Conservation (phyloP, 805 yeast species). For the Metschnikowia corniflorae region DNA sequence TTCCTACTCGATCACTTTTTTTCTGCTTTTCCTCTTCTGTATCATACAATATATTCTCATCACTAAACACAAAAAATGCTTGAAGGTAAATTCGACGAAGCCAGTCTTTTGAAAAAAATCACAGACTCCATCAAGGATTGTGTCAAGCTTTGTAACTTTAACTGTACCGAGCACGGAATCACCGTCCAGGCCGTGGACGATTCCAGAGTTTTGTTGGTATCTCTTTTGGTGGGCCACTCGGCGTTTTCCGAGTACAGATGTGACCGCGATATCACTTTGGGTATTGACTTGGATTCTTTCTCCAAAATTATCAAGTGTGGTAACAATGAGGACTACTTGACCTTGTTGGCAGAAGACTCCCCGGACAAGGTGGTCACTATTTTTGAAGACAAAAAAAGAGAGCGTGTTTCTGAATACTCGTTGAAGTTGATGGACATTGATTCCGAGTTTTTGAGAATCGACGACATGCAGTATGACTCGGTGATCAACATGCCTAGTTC, state of each 20-base stretch:
- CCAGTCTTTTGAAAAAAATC: slow-evolving; percentile 84
- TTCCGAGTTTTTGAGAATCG: slow-evolving; percentile 88
- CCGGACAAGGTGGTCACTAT: slow-evolving; percentile 77
- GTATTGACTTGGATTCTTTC: slow-evolving; percentile 84
- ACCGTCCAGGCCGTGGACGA: slow-evolving; percentile 97
- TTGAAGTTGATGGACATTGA: slow-evolving; percentile 95
- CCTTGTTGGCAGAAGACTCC: slow-evolving; percentile 83
- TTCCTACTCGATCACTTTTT: too few species aligned
- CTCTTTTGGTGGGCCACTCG: slow-evolving; percentile 80
- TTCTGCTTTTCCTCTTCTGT: too few species aligned
- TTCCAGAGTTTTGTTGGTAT: slow-evolving; percentile 89
- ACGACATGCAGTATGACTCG: slow-evolving; percentile 88
- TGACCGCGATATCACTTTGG: slow-evolving; percentile 88
- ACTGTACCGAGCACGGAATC: slow-evolving; percentile 92
- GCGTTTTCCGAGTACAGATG: slow-evolving; percentile 93
- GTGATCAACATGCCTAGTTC: slow-evolving; percentile 81
- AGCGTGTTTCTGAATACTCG: slow-evolving; percentile 86
- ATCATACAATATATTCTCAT: too few species aligned
- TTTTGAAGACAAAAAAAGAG: slow-evolving; percentile 89
- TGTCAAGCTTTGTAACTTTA: slow-evolving; percentile 92
- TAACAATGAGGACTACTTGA: slow-evolving; percentile 81
- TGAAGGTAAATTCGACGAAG: slow-evolving; percentile 96
- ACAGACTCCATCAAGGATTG: slow-evolving; percentile 93
- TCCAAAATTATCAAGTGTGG: slow-evolving; percentile 89
- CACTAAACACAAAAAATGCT: slow-evolving; percentile 50